Evolutionary conservation across 2,329 filamentous ascomycete genomes (phyloP), one percentile per base, ranked within the genome.

Genomic region (Trichoderma asperellum): DNA sequence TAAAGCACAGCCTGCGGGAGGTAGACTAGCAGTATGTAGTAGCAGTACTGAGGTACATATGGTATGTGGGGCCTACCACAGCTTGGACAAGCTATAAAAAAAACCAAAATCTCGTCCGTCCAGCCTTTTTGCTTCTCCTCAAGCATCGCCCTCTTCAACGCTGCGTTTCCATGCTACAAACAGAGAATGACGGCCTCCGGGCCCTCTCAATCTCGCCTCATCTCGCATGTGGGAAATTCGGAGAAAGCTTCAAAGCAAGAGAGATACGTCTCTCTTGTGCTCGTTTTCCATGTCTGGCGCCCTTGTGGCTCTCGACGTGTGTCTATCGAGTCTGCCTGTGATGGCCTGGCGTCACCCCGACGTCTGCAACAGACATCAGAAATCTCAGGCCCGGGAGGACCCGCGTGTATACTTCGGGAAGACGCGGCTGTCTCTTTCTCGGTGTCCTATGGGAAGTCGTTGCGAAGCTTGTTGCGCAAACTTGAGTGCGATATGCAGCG

Each of bases 401-500:
- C 60, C 34, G 52, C 70, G 69, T 70, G 68, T 21, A 71, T 73
- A 70, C 69, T 66, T 61, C 58, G 66, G 72, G 71, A 71, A 70
- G 71, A 68, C 57, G 52, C 27, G 66, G 60, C 24, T 24, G 16
- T 43, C 61, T 49, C 7, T 68, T 27, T 69, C 70, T 56, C 60
- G 74, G 81, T 86, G 85, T 49, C 89, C 91, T 92, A 90, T 96
- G 92, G 92, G 91, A 91, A 92, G 92, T 89, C 90, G 86, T 91
- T 94, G 92, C 92, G 92, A 92, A 95, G 92, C 94, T 95, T 89
- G 92, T 94, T 77, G 73, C 74, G 80, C 61, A 52, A 79, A 89
- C 92, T 94, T 93, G 86, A 96, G 93, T 95, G 91, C 93, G 93
- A 96, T 96, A 93, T 91, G 92, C 92, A 88, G 92, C 92, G 89